Percentiles rank a stretch among this genome's conserved stretches.
phyloP scores from a whole-genome alignment of 805 yeast genomes.

The Candida adriatica region DNA sequence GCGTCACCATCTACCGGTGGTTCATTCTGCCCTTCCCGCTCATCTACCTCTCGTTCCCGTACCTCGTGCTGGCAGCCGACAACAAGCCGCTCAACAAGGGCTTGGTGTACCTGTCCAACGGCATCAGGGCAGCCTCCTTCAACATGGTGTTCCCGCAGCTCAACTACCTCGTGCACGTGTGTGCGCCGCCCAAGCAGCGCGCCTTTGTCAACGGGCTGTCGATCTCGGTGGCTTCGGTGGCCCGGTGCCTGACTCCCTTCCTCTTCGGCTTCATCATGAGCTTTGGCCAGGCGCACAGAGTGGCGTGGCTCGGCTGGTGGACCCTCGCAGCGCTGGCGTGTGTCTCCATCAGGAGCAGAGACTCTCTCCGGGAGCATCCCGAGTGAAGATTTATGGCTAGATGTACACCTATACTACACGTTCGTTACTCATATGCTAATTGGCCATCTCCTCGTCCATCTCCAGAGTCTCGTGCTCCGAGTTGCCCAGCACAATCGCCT shows the following conservation, averaged over 20 bases:
- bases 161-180: conserved; percentile 6
- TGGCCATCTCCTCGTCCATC: neutral
- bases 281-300: conserved; percentile 3
- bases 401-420: too few relatives aligned
- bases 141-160: conserved; percentile 7
- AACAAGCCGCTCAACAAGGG: neutral
- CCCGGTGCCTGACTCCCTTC: conserved; percentile 6
- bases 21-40: conserved; percentile 7
- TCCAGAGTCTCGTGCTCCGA: conserved; percentile 21
- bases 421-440: neutral
- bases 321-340: conserved; percentile 2
- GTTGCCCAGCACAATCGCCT: conserved; percentile 23
- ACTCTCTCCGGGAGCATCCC: too few relatives aligned
- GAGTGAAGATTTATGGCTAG: neutral
- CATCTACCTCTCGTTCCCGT: conserved; percentile 1
- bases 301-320: conserved; percentile 11
- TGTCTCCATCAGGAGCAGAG: conserved; percentile 2
- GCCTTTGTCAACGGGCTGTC: conserved; percentile 11
- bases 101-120: neutral
- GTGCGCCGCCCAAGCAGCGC: conserved; percentile 7
- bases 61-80: conserved; percentile 1
- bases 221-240: conserved; percentile 5
- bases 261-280: conserved; percentile 6
- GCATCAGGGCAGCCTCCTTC: conserved; percentile 1
- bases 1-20: conserved; percentile 5